A percentile compares a stretch with the other conserved stretches of the same genome.
Conservation (phyloP, 2,329 filamentous ascomycete genomes). For the Trichophyton benhamiae region DNA sequence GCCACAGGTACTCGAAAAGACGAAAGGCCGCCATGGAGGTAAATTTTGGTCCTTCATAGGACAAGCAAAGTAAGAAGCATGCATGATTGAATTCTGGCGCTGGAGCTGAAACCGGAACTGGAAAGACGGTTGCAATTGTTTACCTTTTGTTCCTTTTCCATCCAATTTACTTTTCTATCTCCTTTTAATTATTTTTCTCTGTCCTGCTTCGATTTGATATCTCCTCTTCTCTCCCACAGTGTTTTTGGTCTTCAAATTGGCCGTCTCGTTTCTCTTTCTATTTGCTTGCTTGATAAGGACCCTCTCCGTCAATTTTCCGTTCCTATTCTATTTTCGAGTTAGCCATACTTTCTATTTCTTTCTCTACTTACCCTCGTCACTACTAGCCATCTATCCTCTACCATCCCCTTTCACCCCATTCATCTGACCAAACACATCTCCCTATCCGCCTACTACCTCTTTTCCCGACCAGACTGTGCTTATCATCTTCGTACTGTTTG, state of each 20-base stretch:
- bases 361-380: neutral
- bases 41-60: neutral
- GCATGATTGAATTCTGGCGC: neutral
- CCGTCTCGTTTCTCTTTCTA: neutral
- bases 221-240: neutral
- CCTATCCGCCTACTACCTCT: neutral
- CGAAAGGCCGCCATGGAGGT: slow-evolving; percentile 29
- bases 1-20: slow-evolving; percentile 19
- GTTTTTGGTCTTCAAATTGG: neutral
- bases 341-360: neutral
- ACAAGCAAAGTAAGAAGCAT: neutral
- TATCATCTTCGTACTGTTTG: neutral
- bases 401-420: neutral
- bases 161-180: neutral
- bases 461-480: neutral
- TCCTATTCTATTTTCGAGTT: neutral
- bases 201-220: neutral
- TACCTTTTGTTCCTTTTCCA: neutral
- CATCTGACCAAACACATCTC: neutral
- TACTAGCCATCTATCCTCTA: no score
- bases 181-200: neutral
- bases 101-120: neutral
- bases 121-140: neutral
- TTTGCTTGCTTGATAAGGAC: no score
- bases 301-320: neutral